A percentile compares a stretch with the other conserved stretches of the same genome.
Conservation (phyloP, 768 basidiomycete genomes). For the Clavulina sp. region DNA sequence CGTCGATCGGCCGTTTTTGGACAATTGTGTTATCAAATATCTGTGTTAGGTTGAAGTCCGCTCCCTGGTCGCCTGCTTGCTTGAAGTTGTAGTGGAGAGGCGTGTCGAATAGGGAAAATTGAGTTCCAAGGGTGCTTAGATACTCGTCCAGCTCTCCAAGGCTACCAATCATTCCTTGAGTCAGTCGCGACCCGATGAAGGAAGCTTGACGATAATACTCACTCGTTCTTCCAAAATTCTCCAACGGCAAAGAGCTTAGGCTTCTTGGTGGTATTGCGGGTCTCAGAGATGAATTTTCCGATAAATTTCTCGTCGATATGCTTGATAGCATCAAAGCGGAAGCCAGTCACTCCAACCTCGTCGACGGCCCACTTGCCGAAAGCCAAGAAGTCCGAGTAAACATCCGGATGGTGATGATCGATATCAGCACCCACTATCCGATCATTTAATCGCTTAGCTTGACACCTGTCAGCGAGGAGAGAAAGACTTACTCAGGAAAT, state of each 20-base stretch:
- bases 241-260: conserved; percentile 45
- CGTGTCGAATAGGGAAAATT: conserved; percentile 85
- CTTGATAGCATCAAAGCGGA: conserved; percentile 82
- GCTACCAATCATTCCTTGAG: background rate
- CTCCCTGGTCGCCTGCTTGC: conserved; percentile 50
- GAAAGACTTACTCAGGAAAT: conserved; percentile 61
- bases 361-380: conserved; percentile 72
- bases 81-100: conserved; percentile 75
- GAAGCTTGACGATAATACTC: conserved; percentile 32
- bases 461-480: conserved; percentile 20
- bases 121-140: conserved; percentile 24
- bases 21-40: conserved; percentile 59
- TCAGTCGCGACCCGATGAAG: conserved; percentile 24
- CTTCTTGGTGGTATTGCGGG: conserved; percentile 18
- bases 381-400: conserved; percentile 48
- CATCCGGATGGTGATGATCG: conserved; percentile 68
- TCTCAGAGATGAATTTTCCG: conserved; percentile 46
- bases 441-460: background rate
- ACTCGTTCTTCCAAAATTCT: conserved; percentile 58
- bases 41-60: conserved; percentile 54
- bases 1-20: conserved; percentile 50
- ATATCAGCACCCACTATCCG: conserved; percentile 31
- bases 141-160: background rate
- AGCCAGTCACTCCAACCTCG: conserved; percentile 36
- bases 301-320: conserved; percentile 63